Evolutionary conservation across 1,284 basidiomycete genomes (phyloP).

Genomic region (Trichosporon inkin): DNA sequence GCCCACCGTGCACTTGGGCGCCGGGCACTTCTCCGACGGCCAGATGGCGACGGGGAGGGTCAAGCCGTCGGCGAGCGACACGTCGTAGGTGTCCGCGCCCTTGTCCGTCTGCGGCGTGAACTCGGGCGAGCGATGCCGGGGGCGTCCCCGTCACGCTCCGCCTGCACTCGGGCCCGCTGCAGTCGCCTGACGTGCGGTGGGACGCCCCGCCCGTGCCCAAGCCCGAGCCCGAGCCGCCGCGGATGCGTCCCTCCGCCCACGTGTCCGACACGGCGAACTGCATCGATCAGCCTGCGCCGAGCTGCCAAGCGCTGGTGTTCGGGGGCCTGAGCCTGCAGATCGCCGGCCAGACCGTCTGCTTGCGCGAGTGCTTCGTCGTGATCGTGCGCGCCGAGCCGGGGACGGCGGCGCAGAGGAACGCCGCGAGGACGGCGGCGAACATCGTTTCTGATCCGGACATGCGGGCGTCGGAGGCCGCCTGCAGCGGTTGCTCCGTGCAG

Average conservation of each 20-base stretch:
- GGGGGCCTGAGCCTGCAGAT: constrained; percentile 12
- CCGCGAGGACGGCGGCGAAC: not conserved
- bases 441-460: no score
- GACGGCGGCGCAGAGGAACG: not conserved
- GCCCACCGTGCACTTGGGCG: constrained; percentile 27
- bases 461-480: no score
- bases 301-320: constrained; percentile 31
- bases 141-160: constrained; percentile 5
- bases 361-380: constrained; percentile 30
- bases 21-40: constrained; percentile 21
- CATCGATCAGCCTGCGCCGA: constrained; percentile 14
- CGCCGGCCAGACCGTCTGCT: constrained; percentile 31
- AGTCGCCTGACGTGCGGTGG: not conserved
- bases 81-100: constrained; percentile 11
- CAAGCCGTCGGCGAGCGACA: not conserved
- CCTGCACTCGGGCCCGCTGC: not conserved
- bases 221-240: constrained; percentile 36
- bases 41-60: constrained; percentile 14
- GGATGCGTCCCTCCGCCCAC: constrained; percentile 31
- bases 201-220: constrained; percentile 15
- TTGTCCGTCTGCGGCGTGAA: constrained; percentile 23
- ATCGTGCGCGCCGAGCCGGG: constrained; percentile 22
- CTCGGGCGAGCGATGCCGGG: constrained; percentile 33
- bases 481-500: no score
- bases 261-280: constrained; percentile 26